phyloP scores from a whole-genome alignment of 2,329 filamentous ascomycete species.

The Fonsecaea pedrosoi region DNA sequence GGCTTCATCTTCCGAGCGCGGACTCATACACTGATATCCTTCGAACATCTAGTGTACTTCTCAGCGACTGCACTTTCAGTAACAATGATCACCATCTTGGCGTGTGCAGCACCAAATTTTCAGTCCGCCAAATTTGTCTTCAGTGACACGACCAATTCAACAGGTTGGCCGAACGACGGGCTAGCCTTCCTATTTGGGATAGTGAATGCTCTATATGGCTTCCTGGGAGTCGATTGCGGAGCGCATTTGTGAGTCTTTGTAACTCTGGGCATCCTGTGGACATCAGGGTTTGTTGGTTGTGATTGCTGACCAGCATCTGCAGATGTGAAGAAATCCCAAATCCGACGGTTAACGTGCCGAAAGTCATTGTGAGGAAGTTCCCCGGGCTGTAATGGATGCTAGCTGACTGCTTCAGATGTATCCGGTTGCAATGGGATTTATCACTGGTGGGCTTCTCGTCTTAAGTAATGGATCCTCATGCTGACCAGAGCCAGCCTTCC shows the following conservation, averaged over 20 bases:
- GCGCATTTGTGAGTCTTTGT: constrained; percentile 23
- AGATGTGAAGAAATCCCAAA: constrained; percentile 34
- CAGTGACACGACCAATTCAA: constrained; percentile 48
- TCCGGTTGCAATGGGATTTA: constrained; percentile 46
- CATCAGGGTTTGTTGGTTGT: too few species aligned
- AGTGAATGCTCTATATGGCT: constrained; percentile 35
- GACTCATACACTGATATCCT: background rate
- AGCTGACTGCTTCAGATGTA: constrained; percentile 17
- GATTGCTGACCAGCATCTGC: background rate
- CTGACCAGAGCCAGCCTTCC: constrained; percentile 34
- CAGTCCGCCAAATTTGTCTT: constrained; percentile 43
- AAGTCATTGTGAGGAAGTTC: constrained; percentile 39
- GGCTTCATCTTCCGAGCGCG: background rate
- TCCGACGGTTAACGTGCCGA: constrained; percentile 48
- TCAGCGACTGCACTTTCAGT: constrained; percentile 31
- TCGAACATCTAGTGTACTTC: constrained; percentile 18
- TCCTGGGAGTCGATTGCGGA: constrained; percentile 30
- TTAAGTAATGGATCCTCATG: background rate
- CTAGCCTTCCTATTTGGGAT: constrained; percentile 42
- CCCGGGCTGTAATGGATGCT: background rate
- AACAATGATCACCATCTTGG: constrained; percentile 38
- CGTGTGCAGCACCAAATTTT: constrained; percentile 29
- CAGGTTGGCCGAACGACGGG: constrained; percentile 46
- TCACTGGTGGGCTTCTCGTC: constrained; percentile 6
- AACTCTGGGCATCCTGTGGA: background rate